A percentile compares a stretch with the other conserved stretches of the same genome.
Conservation (phyloP, 441 rosid genomes). For the Jatropha multifida region DNA sequence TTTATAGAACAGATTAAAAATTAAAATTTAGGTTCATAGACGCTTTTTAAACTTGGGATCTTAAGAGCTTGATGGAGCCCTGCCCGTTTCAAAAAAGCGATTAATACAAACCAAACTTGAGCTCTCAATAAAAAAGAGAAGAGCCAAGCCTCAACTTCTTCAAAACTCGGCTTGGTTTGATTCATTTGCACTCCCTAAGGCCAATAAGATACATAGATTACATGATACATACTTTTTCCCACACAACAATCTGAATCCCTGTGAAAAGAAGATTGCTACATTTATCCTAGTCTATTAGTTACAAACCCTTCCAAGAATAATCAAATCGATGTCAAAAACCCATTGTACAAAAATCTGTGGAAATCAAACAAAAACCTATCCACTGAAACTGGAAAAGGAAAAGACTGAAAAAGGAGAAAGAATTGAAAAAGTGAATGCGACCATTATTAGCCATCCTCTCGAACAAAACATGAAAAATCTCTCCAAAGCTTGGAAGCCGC, state of each 20-base stretch:
- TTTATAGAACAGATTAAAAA: no score
- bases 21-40: no score
- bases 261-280: constrained; percentile 1
- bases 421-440: constrained; percentile 18
- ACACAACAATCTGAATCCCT: constrained; percentile 17
- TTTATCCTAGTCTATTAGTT: constrained; percentile 15
- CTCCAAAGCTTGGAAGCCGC: constrained; percentile 29
- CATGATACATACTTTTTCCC: constrained; percentile 5
- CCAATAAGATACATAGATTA: not conserved
- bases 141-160: no score
- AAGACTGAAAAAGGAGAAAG: constrained; percentile 3
- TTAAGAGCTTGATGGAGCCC: no score
- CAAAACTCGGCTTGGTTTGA: no score
- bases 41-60: no score
- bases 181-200: no score
- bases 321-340: constrained; percentile 10
- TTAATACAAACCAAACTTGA: no score
- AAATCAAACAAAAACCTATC: constrained; percentile 27
- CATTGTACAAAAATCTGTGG: constrained; percentile 26
- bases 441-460: constrained; percentile 1
- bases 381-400: constrained; percentile 12
- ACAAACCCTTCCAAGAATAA: constrained; percentile 20
- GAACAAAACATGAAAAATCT: constrained; percentile 11
- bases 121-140: no score
- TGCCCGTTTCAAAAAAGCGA: no score